A percentile compares a stretch with the other conserved stretches of the same genome.
These are phyloP conservation scores for Salix udensis DNA, from an alignment of 345 rosid species.

Conservation along the genomic window DNA sequence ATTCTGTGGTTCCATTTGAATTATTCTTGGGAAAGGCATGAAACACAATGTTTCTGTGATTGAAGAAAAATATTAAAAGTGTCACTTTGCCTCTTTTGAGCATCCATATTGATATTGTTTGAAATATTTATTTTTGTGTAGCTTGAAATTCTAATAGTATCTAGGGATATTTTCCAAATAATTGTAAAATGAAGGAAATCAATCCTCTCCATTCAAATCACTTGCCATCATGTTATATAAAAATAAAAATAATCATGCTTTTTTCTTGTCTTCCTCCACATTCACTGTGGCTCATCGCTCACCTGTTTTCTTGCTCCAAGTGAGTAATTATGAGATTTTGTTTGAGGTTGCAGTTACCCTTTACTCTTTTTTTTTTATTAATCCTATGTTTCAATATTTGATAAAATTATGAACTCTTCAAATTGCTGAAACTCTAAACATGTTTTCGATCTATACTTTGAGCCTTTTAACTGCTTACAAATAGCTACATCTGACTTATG, in stretches of 20 bases:
- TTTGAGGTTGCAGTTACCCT: not conserved
- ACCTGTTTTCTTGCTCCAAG: too few species aligned
- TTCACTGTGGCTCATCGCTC: too few species aligned
- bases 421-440: not conserved
- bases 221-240: too few species aligned
- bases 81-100: not conserved
- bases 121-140: not conserved
- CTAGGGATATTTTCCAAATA: not conserved
- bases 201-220: too few species aligned
- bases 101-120: not conserved
- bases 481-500: too few species aligned
- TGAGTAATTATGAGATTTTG: not conserved
- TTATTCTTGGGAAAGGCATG: not conserved
- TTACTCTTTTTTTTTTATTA: too few species aligned
- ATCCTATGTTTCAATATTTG: too few species aligned
- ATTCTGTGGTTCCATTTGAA: not conserved
- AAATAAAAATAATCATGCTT: too few species aligned
- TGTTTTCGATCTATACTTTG: not conserved
- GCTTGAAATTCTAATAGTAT: not conserved
- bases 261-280: too few species aligned
- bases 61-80: not conserved
- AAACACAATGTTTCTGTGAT: not conserved
- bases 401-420: not conserved
- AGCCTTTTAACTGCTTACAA: not conserved
- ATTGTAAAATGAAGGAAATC: too few species aligned